Evolutionary conservation across 2,329 filamentous ascomycete species (phyloP), one percentile per base, ranked within the genome.

Genomic region (Zymoseptoria crescenta): DNA sequence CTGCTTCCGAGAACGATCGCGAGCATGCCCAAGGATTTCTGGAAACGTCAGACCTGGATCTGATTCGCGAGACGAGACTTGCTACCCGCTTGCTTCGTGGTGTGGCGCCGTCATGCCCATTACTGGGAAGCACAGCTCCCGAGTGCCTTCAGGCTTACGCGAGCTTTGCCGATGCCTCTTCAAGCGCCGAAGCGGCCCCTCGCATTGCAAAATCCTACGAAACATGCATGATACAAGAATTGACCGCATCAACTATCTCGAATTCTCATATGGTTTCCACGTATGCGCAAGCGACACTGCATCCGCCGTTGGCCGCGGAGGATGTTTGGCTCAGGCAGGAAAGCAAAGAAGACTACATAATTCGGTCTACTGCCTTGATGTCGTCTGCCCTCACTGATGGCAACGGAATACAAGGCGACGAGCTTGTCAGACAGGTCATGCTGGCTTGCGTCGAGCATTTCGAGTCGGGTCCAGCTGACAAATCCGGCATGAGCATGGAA

Each of bases 1-100:
- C 20, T 3, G 3, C 4, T 19, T 20, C 5, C 2, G 24, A 52
- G 4, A 19, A 41, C 20, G 16, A 50, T 27, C 21, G 19, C 16
- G 49, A 45, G 24, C 9, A 54, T 28, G 29, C 13, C 8, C 45
- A 27, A 24, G 30, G 49, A 20, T 52, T 60, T 19, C 21, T 62
- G 2, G 59, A 53, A 16, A 21, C 20, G 13, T 41, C 52, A 13
- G 61, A 65, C 48, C 30, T 54, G 9, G 28, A 60, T 10, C 59
- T 65, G 16, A 55, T 65, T 19, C 45, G 41, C 19, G 56, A 55
- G 16, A 65, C 62, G 2, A 60, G 59, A 48, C 10, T 35, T 13
- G 60, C 62, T 9, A 52, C 62, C 30, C 30, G 21, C 29, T 29
- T 62, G 29, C 53, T 64, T n/a, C 56, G 58, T 27, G 54, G 29